These are phyloP conservation scores for Erodium maritimum DNA, from an alignment of 345 rosid species.

Conservation along the genomic window DNA sequence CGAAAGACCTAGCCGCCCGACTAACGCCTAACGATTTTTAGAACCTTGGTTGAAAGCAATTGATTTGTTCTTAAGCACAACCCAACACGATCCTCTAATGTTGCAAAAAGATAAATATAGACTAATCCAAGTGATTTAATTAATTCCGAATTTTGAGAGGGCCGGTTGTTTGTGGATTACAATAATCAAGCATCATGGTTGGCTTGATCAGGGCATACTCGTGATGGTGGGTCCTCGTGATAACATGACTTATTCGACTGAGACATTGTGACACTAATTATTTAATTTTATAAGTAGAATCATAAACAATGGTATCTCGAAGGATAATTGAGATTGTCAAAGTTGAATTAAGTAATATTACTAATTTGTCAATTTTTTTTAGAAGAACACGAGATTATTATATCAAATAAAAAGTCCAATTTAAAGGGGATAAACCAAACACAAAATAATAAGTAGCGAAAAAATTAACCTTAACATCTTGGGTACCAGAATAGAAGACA, in stretches of 20 bases:
- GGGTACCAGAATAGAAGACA: too few relatives aligned
- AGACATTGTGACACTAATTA: neutral
- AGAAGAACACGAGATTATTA: too few relatives aligned
- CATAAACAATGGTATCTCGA: neutral
- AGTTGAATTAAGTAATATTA: constrained; percentile 8
- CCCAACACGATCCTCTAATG: neutral
- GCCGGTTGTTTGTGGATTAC: constrained; percentile 1
- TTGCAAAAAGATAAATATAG: too few relatives aligned
- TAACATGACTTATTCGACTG: neutral
- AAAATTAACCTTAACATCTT: too few relatives aligned
- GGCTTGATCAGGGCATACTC: constrained; percentile 1
- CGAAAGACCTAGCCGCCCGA: too few relatives aligned
- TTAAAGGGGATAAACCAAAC: too few relatives aligned
- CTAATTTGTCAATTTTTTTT: neutral
- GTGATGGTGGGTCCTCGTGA: neutral
- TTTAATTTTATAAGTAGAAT: neutral
- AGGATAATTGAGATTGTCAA: constrained; percentile 28
- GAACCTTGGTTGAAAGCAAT: too few relatives aligned
- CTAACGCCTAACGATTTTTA: too few relatives aligned
- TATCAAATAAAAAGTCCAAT: too few relatives aligned
- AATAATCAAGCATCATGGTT: constrained; percentile 4
- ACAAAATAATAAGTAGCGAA: too few relatives aligned
- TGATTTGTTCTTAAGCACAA: neutral
- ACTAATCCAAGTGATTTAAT: too few relatives aligned
- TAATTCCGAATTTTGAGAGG: neutral